Percentiles rank a stretch among this genome's conserved stretches.
phyloP scores from a whole-genome alignment of 108 stramenopile species.

The Parietichytrium sp. region DNA sequence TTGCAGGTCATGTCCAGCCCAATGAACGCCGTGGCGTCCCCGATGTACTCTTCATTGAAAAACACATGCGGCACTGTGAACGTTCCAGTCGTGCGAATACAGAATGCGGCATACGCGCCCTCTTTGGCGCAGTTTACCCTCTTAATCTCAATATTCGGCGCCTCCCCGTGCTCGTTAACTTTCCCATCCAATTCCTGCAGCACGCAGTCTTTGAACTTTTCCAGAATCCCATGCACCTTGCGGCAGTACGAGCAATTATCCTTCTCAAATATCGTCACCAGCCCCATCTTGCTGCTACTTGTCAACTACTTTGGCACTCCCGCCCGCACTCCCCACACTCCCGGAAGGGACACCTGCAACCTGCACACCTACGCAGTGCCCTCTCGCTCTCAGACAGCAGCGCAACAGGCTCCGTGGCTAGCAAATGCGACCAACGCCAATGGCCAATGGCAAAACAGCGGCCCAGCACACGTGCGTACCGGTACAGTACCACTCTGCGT shows the following conservation, averaged over 20 bases:
- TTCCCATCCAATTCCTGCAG: background rate
- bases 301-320: too few species aligned
- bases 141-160: background rate
- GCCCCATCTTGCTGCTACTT: too few species aligned
- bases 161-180: background rate
- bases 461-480: too few species aligned
- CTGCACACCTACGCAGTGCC: too few species aligned
- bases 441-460: too few species aligned
- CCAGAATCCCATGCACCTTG: slow-evolving; percentile 4
- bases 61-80: slow-evolving; percentile 33
- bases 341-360: too few species aligned
- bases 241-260: slow-evolving; percentile 30
- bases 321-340: too few species aligned
- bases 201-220: slow-evolving; percentile 22
- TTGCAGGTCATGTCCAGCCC: slow-evolving; percentile 26
- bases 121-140: slow-evolving; percentile 29
- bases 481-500: too few species aligned
- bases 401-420: too few species aligned
- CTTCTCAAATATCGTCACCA: slow-evolving; percentile 35
- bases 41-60: slow-evolving; percentile 3
- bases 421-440: too few species aligned
- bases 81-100: slow-evolving; percentile 8
- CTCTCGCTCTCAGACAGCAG: too few species aligned
- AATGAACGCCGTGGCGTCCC: background rate
- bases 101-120: slow-evolving; percentile 19